Evolutionary conservation across 2,329 filamentous ascomycete species (phyloP).

Genomic region (Pseudopithomyces chartarum): DNA sequence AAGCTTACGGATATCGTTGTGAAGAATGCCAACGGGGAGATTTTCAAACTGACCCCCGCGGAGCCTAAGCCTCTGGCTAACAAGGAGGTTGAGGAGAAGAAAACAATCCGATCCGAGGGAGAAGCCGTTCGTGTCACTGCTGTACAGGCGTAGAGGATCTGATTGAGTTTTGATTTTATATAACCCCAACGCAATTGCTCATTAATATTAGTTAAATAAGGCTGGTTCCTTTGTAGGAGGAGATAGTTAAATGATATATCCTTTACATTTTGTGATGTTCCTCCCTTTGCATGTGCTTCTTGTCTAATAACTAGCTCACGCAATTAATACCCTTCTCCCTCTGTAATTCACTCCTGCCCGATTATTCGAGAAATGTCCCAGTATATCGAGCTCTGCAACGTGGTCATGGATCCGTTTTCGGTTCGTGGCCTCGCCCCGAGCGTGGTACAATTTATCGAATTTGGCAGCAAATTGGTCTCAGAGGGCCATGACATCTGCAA

Average conservation of each 20-base stretch:
- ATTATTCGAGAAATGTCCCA: too few species aligned
- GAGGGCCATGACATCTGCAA: conserved; percentile 5
- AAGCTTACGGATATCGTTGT: conserved; percentile 15
- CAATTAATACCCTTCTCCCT: too few species aligned
- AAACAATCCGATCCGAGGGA: not conserved
- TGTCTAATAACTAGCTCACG: too few species aligned
- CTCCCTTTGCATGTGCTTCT: too few species aligned
- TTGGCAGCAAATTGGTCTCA: not conserved
- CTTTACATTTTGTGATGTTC: too few species aligned
- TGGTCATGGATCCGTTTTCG: conserved; percentile 2
- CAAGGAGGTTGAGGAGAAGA: not conserved
- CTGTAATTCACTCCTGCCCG: too few species aligned
- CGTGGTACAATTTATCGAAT: conserved; percentile 5
- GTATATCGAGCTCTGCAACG: too few species aligned
- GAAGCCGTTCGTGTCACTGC: not conserved
- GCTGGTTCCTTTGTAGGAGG: too few species aligned
- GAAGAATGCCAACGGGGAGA: conserved; percentile 13
- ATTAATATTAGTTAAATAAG: too few species aligned
- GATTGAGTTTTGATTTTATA: not conserved
- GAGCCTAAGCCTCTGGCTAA: conserved; percentile 2
- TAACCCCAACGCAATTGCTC: too few species aligned
- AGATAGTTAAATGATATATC: too few species aligned
- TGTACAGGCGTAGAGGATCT: not conserved
- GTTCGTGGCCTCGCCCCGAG: conserved; percentile 1
- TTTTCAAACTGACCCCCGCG: conserved; percentile 9